Percentiles rank a stretch among this genome's conserved stretches.
Conservation (phyloP, 208 protist species). For the Acanthamoeba divionensis region DNA sequence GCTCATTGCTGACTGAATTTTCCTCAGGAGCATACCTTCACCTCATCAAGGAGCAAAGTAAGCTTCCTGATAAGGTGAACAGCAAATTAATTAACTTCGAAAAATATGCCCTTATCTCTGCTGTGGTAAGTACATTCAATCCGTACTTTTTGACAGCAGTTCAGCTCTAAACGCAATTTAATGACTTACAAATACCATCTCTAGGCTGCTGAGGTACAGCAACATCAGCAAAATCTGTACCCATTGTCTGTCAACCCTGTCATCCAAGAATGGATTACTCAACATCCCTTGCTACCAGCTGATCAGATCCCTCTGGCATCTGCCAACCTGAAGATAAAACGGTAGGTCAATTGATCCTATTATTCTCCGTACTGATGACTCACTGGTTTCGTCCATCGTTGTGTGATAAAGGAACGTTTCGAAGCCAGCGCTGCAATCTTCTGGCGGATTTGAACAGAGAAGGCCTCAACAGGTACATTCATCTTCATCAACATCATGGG, state of each 20-base stretch:
- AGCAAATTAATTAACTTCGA: conserved; percentile 22
- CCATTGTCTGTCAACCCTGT: background rate
- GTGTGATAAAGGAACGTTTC: too few species aligned
- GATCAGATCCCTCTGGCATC: background rate
- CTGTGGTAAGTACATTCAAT: background rate
- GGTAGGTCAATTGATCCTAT: too few species aligned
- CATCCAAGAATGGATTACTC: background rate
- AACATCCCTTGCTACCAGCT: background rate
- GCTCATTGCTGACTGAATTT: background rate
- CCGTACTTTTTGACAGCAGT: too few species aligned
- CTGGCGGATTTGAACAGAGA: too few species aligned
- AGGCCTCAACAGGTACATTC: too few species aligned
- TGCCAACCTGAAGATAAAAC: background rate
- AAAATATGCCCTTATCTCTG: background rate
- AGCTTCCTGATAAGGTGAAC: background rate
- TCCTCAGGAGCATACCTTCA: background rate
- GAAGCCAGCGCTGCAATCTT: too few species aligned
- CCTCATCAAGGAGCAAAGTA: background rate
- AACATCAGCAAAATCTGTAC: background rate
- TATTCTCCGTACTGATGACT: too few species aligned
- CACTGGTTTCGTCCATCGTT: too few species aligned
- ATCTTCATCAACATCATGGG: too few species aligned
- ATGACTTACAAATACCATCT: too few species aligned
- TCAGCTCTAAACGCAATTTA: too few species aligned
- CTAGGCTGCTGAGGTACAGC: too few species aligned